Percentiles rank a stretch among this genome's conserved stretches.
These are phyloP conservation scores for Pedinophyceae sp. DNA, from an alignment of 139 green algal genomes.

Conservation along the genomic window DNA sequence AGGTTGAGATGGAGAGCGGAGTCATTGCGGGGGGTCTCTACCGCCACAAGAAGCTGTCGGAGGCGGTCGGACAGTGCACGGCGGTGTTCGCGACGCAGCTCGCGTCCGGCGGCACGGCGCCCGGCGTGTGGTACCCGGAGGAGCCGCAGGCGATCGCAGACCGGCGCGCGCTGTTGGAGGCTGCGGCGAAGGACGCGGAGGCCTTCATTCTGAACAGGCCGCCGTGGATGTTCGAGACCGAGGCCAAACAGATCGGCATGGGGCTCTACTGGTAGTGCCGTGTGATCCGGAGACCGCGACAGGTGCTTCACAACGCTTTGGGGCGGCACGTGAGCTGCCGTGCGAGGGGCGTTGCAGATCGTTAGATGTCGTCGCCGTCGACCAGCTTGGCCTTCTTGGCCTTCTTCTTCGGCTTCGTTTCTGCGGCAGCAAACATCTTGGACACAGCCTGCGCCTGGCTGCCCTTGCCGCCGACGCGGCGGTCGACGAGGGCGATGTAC, in stretches of 20 bases:
- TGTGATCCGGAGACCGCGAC: no score
- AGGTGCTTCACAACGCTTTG: no score
- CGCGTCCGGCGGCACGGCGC: slow-evolving; percentile 54
- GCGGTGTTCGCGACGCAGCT: slow-evolving; percentile 58
- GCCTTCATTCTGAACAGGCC: slow-evolving; percentile 36
- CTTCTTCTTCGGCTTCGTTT: no score
- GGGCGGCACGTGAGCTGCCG: no score
- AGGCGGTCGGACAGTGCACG: slow-evolving; percentile 9
- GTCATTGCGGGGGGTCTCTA: slow-evolving; percentile 38
- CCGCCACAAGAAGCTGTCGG: slow-evolving; percentile 55
- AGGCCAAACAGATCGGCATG: slow-evolving; percentile 50
- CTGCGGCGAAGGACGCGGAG: not conserved
- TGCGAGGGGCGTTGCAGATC: no score
- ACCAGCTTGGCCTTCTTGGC: no score
- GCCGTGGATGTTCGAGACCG: slow-evolving; percentile 48
- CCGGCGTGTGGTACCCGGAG: slow-evolving; percentile 93
- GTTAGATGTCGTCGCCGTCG: no score
- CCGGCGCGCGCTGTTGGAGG: slow-evolving; percentile 2
- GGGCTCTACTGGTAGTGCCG: slow-evolving; percentile 37
- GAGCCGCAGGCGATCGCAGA: slow-evolving; percentile 44
- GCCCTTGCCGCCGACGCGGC: no score
- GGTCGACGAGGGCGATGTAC: slow-evolving; percentile 33
- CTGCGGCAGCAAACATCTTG: no score
- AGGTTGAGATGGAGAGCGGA: slow-evolving; percentile 25
- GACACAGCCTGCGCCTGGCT: no score